Conservation (phyloP, 148 eudicot species). For the Beta vulgaris region DNA sequence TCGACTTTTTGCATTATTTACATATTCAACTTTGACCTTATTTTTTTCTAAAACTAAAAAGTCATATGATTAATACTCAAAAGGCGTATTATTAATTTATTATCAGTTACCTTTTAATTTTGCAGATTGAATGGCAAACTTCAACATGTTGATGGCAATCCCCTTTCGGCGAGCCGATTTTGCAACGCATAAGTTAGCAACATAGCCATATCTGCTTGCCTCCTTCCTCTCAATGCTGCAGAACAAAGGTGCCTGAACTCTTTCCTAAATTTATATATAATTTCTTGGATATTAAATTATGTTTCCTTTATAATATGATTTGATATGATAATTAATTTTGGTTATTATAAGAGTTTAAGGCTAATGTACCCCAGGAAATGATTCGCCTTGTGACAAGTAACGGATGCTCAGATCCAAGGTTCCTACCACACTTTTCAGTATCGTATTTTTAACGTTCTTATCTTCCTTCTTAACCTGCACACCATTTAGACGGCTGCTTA, state of each 20-base stretch:
- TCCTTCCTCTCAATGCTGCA: conserved; percentile 33
- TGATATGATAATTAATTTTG: background rate
- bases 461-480: conserved; percentile 66
- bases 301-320: background rate
- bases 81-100: too few relatives aligned
- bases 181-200: conserved; percentile 70
- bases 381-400: conserved; percentile 55
- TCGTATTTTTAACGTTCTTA: conserved; percentile 35
- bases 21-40: too few relatives aligned
- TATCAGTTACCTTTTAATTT: conserved; percentile 43
- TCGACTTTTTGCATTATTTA: too few relatives aligned
- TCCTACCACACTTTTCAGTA: conserved; percentile 71
- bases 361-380: conserved; percentile 70
- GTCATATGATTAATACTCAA: too few relatives aligned
- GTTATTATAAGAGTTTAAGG: background rate
- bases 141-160: conserved; percentile 73
- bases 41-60: too few relatives aligned
- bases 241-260: conserved; percentile 41
- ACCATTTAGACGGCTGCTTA: background rate
- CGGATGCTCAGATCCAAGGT: conserved; percentile 73
- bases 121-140: conserved; percentile 58
- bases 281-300: background rate
- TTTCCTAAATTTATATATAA: conserved; percentile 45
- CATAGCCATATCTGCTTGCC: conserved; percentile 49
- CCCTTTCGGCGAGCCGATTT: conserved; percentile 76